Percentiles rank a stretch among this genome's conserved stretches.
Evolutionary conservation across 768 basidiomycete species (phyloP).

Genomic region (Gloeostereum incarnatum): DNA sequence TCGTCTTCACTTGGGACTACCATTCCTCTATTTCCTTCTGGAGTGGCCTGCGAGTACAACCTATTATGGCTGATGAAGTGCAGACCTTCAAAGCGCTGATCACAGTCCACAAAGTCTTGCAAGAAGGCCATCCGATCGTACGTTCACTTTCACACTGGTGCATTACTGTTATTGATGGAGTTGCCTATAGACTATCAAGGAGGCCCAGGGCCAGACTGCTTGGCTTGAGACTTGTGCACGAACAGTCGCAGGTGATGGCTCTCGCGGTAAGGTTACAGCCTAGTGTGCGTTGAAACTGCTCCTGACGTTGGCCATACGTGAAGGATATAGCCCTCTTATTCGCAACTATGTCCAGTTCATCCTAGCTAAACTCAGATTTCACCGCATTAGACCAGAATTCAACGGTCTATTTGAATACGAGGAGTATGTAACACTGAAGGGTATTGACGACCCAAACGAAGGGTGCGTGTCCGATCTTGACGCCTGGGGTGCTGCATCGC

Average conservation of each 20-base stretch:
- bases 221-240: conserved; percentile 98
- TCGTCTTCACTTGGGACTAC: conserved; percentile 99
- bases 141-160: conserved; percentile 12
- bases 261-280: conserved; percentile 45
- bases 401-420: conserved; percentile 99
- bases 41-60: conserved; percentile 94
- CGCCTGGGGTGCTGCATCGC: conserved; percentile 4
- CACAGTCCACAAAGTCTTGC: conserved; percentile 93
- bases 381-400: conserved; percentile 92
- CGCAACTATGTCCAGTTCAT: conserved; percentile 95
- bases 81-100: conserved; percentile 99
- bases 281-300: not conserved
- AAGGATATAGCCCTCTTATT: conserved; percentile 90
- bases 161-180: conserved; percentile 7
- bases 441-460: conserved; percentile 98
- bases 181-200: conserved; percentile 83
- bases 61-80: conserved; percentile 93
- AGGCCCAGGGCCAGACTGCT: conserved; percentile 92
- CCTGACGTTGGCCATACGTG: conserved; percentile 3
- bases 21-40: conserved; percentile 97
- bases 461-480: conserved; percentile 48
- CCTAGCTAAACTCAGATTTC: conserved; percentile 91
- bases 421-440: conserved; percentile 94
- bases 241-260: conserved; percentile 79
- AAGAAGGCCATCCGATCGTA: conserved; percentile 95